A percentile compares a stretch with the other conserved stretches of the same genome.
Evolutionary conservation across 2,329 filamentous ascomycete genomes (phyloP).

Genomic region (Botrytis squamosa): DNA sequence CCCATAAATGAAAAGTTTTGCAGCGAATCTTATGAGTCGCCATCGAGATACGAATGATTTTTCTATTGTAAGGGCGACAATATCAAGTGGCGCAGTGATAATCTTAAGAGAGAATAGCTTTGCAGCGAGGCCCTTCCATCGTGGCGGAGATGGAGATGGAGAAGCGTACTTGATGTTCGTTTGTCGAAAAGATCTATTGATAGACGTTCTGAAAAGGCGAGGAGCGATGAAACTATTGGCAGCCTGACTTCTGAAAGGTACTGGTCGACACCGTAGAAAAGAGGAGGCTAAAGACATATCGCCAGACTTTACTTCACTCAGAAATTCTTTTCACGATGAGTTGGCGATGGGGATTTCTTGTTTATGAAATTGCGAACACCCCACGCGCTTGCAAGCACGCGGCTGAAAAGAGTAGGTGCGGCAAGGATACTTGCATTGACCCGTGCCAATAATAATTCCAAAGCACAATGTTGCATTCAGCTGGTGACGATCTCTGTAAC

Average conservation of each 20-base stretch:
- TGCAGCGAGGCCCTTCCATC: not conserved
- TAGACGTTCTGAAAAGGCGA: not conserved
- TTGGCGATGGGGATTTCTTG: not conserved
- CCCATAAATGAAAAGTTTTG: accelerated
- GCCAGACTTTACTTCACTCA: not conserved
- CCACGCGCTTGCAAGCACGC: not conserved
- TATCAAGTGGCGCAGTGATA: not conserved
- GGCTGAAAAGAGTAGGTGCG: not conserved
- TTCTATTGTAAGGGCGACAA: not conserved
- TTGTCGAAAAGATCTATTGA: not conserved
- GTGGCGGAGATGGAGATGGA: not conserved
- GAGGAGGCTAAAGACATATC: not conserved
- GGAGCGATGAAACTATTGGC: not conserved
- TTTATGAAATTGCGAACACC: not conserved
- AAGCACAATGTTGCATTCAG: not conserved
- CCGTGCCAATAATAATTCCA: not conserved
- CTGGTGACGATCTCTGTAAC: not conserved
- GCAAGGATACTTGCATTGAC: not conserved
- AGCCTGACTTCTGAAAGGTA: not conserved
- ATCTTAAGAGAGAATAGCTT: not conserved
- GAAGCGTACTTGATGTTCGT: not conserved
- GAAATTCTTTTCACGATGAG: not conserved
- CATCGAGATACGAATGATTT: not conserved
- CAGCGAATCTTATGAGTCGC: not conserved
- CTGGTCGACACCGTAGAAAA: not conserved